Evolutionary conservation across 768 basidiomycete genomes (phyloP).

Genomic region (Tylopilus intermedius): DNA sequence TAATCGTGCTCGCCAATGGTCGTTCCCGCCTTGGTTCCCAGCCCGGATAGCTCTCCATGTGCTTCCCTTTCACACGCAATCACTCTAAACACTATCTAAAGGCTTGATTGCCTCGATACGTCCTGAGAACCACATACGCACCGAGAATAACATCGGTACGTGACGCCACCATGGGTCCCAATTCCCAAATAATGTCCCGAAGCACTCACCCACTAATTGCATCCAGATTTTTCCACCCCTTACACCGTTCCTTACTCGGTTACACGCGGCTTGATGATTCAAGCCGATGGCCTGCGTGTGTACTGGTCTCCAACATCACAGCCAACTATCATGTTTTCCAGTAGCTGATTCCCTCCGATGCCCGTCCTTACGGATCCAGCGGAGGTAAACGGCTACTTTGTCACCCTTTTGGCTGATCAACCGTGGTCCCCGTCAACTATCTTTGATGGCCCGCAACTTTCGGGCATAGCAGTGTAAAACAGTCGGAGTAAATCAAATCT

Average conservation of each 20-base stretch:
- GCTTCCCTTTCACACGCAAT: constrained; percentile 10
- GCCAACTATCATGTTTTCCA: neutral
- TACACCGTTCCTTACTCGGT: neutral
- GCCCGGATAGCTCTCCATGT: neutral
- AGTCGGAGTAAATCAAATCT: neutral
- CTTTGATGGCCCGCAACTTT: neutral
- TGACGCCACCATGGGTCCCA: neutral
- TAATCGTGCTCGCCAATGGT: neutral
- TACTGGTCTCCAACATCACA: constrained; percentile 6
- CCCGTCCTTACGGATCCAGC: neutral
- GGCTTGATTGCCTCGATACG: neutral
- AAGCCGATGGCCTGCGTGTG: neutral
- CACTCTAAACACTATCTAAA: constrained; percentile 14
- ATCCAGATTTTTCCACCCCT: neutral
- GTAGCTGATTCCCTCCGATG: neutral
- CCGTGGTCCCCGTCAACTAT: neutral
- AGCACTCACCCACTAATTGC: neutral
- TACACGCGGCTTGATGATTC: neutral
- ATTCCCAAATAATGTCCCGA: neutral
- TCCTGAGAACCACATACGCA: neutral
- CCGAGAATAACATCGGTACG: neutral
- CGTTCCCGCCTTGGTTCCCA: constrained; percentile 3
- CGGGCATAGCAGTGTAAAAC: neutral
- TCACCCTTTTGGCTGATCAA: neutral
- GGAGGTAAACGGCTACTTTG: neutral